Evolutionary conservation across 352 stramenopile species (phyloP), one percentile per base, ranked within the genome.

Genomic region (Thalassiosira mediterranea): DNA sequence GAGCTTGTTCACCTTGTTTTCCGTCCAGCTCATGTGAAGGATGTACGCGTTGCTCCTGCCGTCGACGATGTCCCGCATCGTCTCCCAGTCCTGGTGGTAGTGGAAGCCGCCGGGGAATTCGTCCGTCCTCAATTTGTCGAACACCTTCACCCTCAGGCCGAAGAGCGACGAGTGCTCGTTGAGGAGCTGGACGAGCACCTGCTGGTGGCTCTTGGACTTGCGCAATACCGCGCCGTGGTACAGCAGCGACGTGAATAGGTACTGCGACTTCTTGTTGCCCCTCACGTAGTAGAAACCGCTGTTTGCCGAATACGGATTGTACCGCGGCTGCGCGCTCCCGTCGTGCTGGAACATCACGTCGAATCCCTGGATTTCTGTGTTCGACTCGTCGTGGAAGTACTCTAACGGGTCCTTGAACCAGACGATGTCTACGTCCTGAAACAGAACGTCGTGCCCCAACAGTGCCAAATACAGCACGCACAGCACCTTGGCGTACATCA

Each of bases 1-100:
- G 10, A 78, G 7, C 51, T 84, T 87, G 29, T 87, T 81, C 1
- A 57, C 51, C 51, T 86, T 86, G 59, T 86, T 86, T 58, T 77
- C 61, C n/a, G 90, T 95, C 90, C 90, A 95, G 40, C 70, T 81
- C 87, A 94, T 94, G 66, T 95, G 90, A 31, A 93, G 87, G 5
- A 91, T 72, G 37, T 87, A 87, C 32, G 84, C 75, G 51, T 82
- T 84, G 8, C 57, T 58, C 26, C 81, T 68, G 1, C 72, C 78
- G 17, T 48, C 67, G 34, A 88, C 53, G 23, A 93, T 83, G 11
- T 71, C 28, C 58, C 71, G 81, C 81, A 94, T 93, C 15, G 68
- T 87, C 34, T 83, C 57, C 38, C 78, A 61, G 26, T 83, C 7
- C 44, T 53, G 46, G 54, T 90, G 74, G 44, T 89, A 84, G 59